Evolutionary conservation across 805 yeast species (phyloP), one percentile per base, ranked within the genome.

Genomic region (Priceomyces melissophilus): DNA sequence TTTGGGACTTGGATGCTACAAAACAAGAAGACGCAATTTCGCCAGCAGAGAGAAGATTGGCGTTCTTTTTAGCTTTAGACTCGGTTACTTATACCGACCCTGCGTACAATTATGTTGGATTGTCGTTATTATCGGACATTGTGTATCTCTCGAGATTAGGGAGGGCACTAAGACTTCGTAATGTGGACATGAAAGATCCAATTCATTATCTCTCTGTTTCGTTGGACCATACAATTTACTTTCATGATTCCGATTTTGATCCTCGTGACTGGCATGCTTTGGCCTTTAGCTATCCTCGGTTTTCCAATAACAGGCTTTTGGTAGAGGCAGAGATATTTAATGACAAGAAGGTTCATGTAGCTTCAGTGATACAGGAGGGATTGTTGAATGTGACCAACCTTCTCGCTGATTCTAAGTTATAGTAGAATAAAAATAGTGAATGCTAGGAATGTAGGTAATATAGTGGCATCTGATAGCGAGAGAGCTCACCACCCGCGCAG

Each of bases 291-390:
- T 75, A 76, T 30, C 57, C 78, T 16, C 65, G 78, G 39, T 69
- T 81, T 3, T 71, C 69, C 11, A 72, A 73, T 47, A 75, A 76
- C 42, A 67, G 85, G 43, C 75, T 78, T 10, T 57, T 83, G 34
- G 59, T 83, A 52, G 72, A 70, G 45, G 86, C 79, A 12, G 82
- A 82, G 45, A 68, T 82, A 54, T 84, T 64, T 57, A 64, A 71
- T 35, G 49, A 55, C 4, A 67, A 71, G 14, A 79, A 78, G 2
- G 65, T 67, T 25, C 72, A 81, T 42, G 71, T 79, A 2, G 85
- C 86, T 2, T 73, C 82, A 0, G 69, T 81, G 1, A 57, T 79
- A 7, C 91, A 85, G 58, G 89, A 84, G 57, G 88, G 87, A 0
- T 61, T 81, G 46, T 42, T 76, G 53, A 38, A 51, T 52, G 42